Base-by-base conservation (phyloP, 306 rosid species). In the Vigna angularis region DNA sequence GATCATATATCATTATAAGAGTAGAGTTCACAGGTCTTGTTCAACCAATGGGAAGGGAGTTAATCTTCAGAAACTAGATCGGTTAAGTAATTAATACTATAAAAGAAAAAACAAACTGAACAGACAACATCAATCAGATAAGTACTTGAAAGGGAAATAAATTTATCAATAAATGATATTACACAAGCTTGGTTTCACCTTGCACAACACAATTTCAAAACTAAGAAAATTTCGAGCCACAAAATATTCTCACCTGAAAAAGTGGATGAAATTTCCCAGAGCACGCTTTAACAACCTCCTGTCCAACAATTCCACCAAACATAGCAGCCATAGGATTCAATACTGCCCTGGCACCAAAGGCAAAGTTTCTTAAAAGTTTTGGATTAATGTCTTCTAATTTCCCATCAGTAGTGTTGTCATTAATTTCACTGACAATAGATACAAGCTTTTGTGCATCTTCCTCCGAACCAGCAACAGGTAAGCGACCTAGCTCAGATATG, bases 181-280 rank as follows among this genome's bases (percentile, higher is more conserved):
- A 71, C 2, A 47, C 44, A 56, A 10, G 53, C 9, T 53, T 2
- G 10, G 20, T 66, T 66, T 66, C 42, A 58, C 40, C 40, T 66
- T 8, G 13, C 65, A 16, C 18, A 9, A n/a, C 3, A 30, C 34
- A 30, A 20, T 5, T 30, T 70, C 47, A 32, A 53, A 36, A 14
- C 22, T 22, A 18, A 49, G 53, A 16, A 49, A 7, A 32, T n/a
- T 26, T 1, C n/a, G 11, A 53, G 6, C 15, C 14, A 45, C 18
- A 59, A 32, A n/a, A 24, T 44, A 22, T 52, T 72, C 74, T 70
- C 63, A 93, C 98, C 91, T 94, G 98, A 74, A 83, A 90, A 70
- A 94, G 97, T 55, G 98, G 98, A 86, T 94, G 95, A 76, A 92
- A 94, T 87, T 94, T 94, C 76, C 97, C 98, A n/a, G 97, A 92